phyloP scores from a whole-genome alignment of 768 basidiomycete genomes.

The Pisolithus tinctorius region DNA sequence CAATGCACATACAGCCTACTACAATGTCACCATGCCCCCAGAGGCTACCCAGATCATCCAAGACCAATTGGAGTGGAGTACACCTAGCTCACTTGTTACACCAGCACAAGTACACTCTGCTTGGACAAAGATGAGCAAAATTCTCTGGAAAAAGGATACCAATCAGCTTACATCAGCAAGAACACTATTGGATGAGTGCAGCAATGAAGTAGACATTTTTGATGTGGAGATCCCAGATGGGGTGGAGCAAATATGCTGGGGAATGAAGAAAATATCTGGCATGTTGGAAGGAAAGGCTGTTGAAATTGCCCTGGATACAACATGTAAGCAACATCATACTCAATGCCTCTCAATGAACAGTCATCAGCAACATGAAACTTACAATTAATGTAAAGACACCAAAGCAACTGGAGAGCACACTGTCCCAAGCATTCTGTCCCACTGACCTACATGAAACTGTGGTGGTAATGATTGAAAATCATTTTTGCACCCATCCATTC shows the following conservation, averaged over 20 bases:
- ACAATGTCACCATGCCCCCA: conserved; percentile 26
- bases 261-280: not conserved
- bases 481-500: conserved; percentile 14
- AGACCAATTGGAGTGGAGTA: conserved; percentile 19
- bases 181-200: conserved; percentile 15
- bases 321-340: conserved; percentile 6
- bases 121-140: conserved; percentile 23
- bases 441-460: conserved; percentile 1
- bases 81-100: conserved; percentile 21
- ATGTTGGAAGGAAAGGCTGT: conserved; percentile 5
- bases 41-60: conserved; percentile 28
- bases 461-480: conserved; percentile 17
- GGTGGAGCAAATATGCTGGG: conserved; percentile 11
- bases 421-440: conserved; percentile 13
- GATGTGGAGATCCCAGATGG: conserved; percentile 7
- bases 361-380: no score
- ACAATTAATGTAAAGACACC: no score
- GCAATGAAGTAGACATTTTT: not conserved
- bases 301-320: conserved; percentile 11
- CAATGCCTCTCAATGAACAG: no score
- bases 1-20: conserved; percentile 42
- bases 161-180: conserved; percentile 19
- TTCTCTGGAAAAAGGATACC: conserved; percentile 17
- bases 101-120: conserved; percentile 19
- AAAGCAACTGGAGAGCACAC: conserved; percentile 10